Evolutionary conservation across 2,329 filamentous ascomycete species (phyloP).

Genomic region (Colletotrichum graminicola): DNA sequence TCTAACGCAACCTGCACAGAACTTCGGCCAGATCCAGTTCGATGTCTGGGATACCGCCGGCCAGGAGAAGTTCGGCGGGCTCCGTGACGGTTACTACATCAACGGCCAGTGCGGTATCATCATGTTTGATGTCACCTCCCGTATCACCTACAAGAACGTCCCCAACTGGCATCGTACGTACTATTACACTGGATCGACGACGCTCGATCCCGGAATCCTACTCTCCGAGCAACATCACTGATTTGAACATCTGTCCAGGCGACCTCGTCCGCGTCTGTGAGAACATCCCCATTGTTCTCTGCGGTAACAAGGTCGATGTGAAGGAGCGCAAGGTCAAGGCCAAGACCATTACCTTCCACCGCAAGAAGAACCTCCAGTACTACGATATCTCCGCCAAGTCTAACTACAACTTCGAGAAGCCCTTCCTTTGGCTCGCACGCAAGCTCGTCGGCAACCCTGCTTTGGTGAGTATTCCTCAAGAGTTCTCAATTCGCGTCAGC

Average conservation of each 20-base stretch:
- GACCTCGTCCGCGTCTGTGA: constrained; percentile 99
- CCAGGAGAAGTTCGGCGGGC: constrained; percentile 99
- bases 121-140: constrained; percentile 99
- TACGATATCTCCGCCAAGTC: constrained; percentile 99
- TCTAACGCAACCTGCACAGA: constrained; percentile 69
- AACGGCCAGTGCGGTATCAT: constrained; percentile 99
- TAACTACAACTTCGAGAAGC: constrained; percentile 99
- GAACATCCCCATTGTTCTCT: constrained; percentile 98
- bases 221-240: not conserved
- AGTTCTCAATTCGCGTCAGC: not conserved
- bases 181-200: constrained; percentile 8
- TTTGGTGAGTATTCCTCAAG: constrained; percentile 71
- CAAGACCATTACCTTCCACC: constrained; percentile 99
- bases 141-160: constrained; percentile 99
- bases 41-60: constrained; percentile 99
- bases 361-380: constrained; percentile 99
- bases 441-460: constrained; percentile 96
- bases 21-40: constrained; percentile 97
- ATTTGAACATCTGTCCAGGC: constrained; percentile 64
- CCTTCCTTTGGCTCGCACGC: constrained; percentile 98
- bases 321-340: constrained; percentile 99
- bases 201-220: not conserved
- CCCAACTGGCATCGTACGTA: constrained; percentile 99
- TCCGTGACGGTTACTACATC: constrained; percentile 99
- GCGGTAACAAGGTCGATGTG: constrained; percentile 99